Evolutionary conservation across 495 filamentous ascomycete genomes (phyloP).

Genomic region (Cercophora scortea): DNA sequence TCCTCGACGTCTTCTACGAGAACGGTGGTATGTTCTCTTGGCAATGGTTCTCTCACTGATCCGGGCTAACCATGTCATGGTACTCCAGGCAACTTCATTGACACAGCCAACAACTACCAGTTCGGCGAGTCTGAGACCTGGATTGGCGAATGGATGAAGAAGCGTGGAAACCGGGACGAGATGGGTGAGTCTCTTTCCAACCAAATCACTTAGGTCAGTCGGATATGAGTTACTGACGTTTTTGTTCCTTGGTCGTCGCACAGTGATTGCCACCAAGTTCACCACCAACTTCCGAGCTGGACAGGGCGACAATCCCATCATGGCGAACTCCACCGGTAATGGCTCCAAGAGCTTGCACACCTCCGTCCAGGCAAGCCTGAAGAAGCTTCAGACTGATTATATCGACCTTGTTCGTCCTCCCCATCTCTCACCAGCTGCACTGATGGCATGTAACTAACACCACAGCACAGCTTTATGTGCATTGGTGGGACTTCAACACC

Average conservation of each 20-base stretch:
- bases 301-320: constrained; percentile 31
- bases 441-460: not conserved
- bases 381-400: constrained; percentile 57
- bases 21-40: constrained; percentile 24
- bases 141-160: constrained; percentile 71
- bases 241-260: not conserved
- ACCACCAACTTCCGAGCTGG: constrained; percentile 37
- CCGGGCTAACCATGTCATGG: no score
- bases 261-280: constrained; percentile 67
- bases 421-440: not conserved
- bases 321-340: constrained; percentile 53
- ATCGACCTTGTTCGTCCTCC: constrained; percentile 45
- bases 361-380: constrained; percentile 46
- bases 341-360: constrained; percentile 49
- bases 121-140: constrained; percentile 57
- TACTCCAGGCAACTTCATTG: constrained; percentile 62
- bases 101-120: constrained; percentile 68
- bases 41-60: no score
- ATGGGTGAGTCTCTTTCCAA: constrained; percentile 21
- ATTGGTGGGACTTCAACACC: constrained; percentile 58
- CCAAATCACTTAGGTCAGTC: not conserved
- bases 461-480: constrained; percentile 39
- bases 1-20: constrained; percentile 60
- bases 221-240: not conserved
- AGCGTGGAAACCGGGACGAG: constrained; percentile 29